Evolutionary conservation across 164 flowering plant species (phyloP), one percentile per base, ranked within the genome.

Genomic region (Macadamia tetraphylla): DNA sequence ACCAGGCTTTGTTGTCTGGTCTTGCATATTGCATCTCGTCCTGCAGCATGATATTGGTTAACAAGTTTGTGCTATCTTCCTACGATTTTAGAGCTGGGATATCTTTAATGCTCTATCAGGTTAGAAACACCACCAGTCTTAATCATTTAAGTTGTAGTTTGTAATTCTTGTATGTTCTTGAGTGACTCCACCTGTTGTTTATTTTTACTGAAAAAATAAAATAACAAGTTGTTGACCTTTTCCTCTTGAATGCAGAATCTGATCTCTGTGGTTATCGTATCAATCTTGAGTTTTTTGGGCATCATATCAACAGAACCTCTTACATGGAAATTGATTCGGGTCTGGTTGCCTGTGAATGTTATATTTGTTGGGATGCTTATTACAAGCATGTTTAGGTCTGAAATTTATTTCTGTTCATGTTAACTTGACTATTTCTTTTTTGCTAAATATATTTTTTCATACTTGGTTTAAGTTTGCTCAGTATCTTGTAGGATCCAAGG

Each of bases 291-390:
- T 60, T 60, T 81, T 60, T 60, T 75, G 59, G 99, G 96, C 7
- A 48, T 90, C 30, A 83, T 94, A 80, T 76, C 94, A 49, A 92
- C 96, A 23, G 99, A 94, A 78, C 97, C 97, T 23, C 85, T 94
- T 49, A 87, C 98, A 31, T 87, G 92, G 92, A 89, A 79, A 76
- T 80, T 95, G 76, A 80, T 90, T 67, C 84, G 78, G 79, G 92
- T 90, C 81, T 95, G 99, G 99, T 77, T 95, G 65, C 99, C 98
- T 31, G 98, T 95, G 73, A 95, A 95, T 78, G 70, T 85, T 69
- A 92, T 95, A 80, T 95, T 95, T 83, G 98, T 92, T 74, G 99
- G 98, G 60, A 92, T 92, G 98, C 97, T 95, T 49, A 62, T 88
- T 70, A 92, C 99, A 53, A 95, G 99, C 87, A 89, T 94, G 83